These are phyloP conservation scores for Leptographium galeiforme DNA, from an alignment of 2,329 filamentous ascomycete species.

Conservation along the genomic window DNA sequence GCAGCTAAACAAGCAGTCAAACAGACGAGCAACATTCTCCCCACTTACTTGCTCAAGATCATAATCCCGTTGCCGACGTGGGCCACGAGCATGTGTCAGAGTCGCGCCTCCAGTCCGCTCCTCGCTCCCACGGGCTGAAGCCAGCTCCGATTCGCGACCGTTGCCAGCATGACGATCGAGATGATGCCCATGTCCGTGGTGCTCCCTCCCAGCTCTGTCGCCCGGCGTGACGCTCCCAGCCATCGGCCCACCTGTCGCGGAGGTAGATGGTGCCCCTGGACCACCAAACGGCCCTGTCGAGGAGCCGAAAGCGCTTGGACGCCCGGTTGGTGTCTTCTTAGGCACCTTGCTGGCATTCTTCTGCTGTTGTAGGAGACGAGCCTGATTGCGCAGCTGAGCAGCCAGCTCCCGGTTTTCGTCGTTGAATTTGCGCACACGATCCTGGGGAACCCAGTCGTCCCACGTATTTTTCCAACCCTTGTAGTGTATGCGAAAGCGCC, in stretches of 20 bases:
- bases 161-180: not conserved
- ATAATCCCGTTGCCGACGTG: constrained; percentile 63
- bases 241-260: constrained; percentile 22
- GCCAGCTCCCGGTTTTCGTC: constrained; percentile 92
- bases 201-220: constrained; percentile 3
- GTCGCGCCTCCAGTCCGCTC: constrained; percentile 53
- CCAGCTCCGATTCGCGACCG: constrained; percentile 32
- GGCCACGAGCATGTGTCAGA: constrained; percentile 50
- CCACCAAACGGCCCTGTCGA: not conserved
- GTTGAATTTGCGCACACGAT: constrained; percentile 85
- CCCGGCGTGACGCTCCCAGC: constrained; percentile 6
- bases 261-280: not conserved
- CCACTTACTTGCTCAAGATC: constrained; percentile 69
- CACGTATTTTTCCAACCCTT: constrained; percentile 99
- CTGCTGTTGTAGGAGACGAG: constrained; percentile 45
- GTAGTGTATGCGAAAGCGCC: constrained; percentile 90
- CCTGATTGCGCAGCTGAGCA: constrained; percentile 54
- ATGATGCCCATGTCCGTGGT: not conserved
- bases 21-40: not conserved
- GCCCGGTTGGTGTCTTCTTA: constrained; percentile 30
- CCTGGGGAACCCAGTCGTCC: constrained; percentile 96
- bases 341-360: constrained; percentile 25
- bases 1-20: constrained; percentile 2
- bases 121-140: constrained; percentile 61
- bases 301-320: not conserved